Evolutionary conservation across 495 filamentous ascomycete species (phyloP).

Genomic region (Daldinia vernicosa): DNA sequence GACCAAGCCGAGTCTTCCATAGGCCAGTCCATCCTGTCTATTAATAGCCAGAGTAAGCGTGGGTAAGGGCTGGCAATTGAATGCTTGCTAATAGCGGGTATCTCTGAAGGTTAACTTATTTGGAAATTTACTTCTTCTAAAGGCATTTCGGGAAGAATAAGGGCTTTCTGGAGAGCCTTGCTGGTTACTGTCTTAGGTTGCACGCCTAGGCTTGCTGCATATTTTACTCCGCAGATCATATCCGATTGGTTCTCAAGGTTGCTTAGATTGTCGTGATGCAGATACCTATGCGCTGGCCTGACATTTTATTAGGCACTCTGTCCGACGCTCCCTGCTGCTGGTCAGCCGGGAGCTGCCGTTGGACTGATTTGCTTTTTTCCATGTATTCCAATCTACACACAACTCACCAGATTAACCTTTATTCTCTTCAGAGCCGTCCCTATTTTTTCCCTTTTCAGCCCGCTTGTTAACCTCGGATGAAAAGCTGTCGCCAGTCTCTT

Average conservation of each 20-base stretch:
- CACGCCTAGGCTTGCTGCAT: not conserved
- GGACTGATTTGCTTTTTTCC: not conserved
- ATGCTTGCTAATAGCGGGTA: not conserved
- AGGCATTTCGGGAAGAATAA: not conserved
- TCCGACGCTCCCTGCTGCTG: not conserved
- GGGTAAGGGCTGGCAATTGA: not conserved
- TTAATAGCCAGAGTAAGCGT: not conserved
- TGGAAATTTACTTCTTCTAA: not conserved
- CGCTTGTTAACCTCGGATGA: not conserved
- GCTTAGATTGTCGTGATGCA: not conserved
- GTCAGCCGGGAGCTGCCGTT: not conserved
- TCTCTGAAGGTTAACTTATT: not conserved
- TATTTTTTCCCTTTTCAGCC: not conserved
- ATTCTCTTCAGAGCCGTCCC: not conserved
- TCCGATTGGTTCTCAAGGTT: not conserved
- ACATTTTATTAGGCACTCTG: too few relatives aligned
- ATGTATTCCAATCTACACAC: not conserved
- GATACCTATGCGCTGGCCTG: not conserved
- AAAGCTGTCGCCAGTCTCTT: not conserved
- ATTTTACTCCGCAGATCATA: not conserved
- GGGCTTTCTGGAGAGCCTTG: not conserved
- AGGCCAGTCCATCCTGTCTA: not conserved
- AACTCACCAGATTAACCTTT: not conserved
- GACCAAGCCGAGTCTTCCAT: not conserved
- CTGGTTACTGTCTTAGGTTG: not conserved